Evolutionary conservation across 2,329 filamentous ascomycete genomes (phyloP).

Genomic region (Emericellopsis cladophorae): DNA sequence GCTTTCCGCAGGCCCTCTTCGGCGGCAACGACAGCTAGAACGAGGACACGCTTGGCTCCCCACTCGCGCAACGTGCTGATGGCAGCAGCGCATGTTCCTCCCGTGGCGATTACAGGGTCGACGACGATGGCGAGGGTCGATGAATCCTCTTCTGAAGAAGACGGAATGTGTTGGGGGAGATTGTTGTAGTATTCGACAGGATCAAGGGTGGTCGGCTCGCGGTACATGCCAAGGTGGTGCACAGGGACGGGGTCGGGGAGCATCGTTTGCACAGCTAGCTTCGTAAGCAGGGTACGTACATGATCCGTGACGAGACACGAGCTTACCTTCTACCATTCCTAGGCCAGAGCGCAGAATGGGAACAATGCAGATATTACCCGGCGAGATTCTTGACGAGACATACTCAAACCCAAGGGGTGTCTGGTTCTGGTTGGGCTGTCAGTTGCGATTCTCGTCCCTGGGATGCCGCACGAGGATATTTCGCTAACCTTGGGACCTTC

Average conservation of each 20-base stretch:
- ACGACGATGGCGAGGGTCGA: slow-evolving; percentile 65
- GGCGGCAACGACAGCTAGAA: slow-evolving; percentile 65
- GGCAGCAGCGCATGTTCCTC: slow-evolving; percentile 77
- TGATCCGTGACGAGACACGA: not conserved
- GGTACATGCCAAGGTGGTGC: slow-evolving; percentile 91
- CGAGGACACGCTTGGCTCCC: slow-evolving; percentile 73
- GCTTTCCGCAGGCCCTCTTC: slow-evolving; percentile 57
- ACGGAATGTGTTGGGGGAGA: slow-evolving; percentile 58
- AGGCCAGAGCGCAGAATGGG: slow-evolving; percentile 89
- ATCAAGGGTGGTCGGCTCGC: slow-evolving; percentile 73
- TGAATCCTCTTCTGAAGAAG: slow-evolving; percentile 20
- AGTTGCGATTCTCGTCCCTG: not conserved
- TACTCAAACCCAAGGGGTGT: slow-evolving; percentile 73
- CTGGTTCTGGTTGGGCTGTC: slow-evolving; percentile 40
- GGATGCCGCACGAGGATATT: not conserved
- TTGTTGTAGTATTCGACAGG: slow-evolving; percentile 99
- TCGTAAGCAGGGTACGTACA: not conserved
- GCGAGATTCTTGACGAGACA: slow-evolving; percentile 48
- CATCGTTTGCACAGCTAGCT: slow-evolving; percentile 61
- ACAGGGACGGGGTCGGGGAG: slow-evolving; percentile 71
- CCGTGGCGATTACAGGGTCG: slow-evolving; percentile 89
- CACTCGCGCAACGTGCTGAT: slow-evolving; percentile 84
- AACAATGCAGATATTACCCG: slow-evolving; percentile 63
- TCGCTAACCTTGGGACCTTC: slow-evolving; percentile 48
- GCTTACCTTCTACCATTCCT: slow-evolving; percentile 72